Evolutionary conservation across 768 basidiomycete genomes (phyloP), one percentile per base, ranked within the genome.

Genomic region (Suillus alpinus): DNA sequence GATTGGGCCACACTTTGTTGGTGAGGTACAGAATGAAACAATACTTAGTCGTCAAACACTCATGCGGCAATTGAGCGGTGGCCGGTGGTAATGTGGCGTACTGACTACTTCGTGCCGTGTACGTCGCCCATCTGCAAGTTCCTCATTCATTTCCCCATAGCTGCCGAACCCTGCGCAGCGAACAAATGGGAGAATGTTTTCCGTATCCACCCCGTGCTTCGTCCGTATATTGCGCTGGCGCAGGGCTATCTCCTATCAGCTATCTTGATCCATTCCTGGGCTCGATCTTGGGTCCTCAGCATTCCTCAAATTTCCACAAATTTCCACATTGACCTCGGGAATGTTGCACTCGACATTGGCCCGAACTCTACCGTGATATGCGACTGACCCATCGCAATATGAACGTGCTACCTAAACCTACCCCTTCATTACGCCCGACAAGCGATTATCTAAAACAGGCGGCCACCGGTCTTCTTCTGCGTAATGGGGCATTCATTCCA

Each of bases 121-220:
- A 61, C 20, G 65, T 57, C 39, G 53, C 51, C 36, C 51, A 26
- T 63, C 55, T 50, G 59, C 53, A 63, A 41, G 26, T 23, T 58
- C 39, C 55, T 59, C 23, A 62, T 61, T 74, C 71, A 74, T 67
- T 40, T 47, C 37, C 29, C 36, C 39, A 60, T 59, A 64, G 62
- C 61, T 57, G 55, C 64, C 41, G 60, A 57, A 47, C 49, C 50
- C 63, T 65, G 52, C 59, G 62, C 62, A 37, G 47, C 56, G 26
- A 59, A 65, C 65, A 58, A 49, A 69, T 60, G 23, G 57, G 59
- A 59, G 66, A 64, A 56, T 64, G 64, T 59, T 58, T 60, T 61
- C 57, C 59, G 55, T 56, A 70, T 63, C 68, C 67, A 63, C 12
- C 46, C 57, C 20, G 34, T 46, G 9, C 46, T 69, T 59, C 56